Evolutionary conservation across 345 rosid species (phyloP), one percentile per base, ranked within the genome.

Genomic region (Populus simonii): DNA sequence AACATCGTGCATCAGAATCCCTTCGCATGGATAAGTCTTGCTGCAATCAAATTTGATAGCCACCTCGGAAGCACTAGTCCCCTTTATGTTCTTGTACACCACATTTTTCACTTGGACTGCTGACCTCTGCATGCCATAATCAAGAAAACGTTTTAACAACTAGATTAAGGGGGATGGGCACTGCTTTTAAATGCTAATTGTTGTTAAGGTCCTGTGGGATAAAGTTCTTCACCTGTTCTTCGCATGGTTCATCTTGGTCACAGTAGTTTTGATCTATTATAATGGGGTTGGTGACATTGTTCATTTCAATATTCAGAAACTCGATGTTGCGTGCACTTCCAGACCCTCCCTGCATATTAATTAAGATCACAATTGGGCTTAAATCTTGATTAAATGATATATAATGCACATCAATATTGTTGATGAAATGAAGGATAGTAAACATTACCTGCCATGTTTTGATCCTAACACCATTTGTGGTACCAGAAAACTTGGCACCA

Each of bases 201-300:
- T 57, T 57, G 63, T 59, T 25, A n/a, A n/a, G 63, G 4, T 59
- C 63, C 29, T n/a, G 29, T 10, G n/a, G 29, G 63, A 3, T 59
- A n/a, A 25, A 59, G 63, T 59, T 22, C 29, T 36, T 47, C 20
- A 91, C 98, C 88, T 90, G 85, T 71, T 87, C 51, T 74, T 87
- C 81, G 92, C 99, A 95, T 0, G 93, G 87, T 69, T 86, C 68
- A 41, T 78, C 72, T 72, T 90, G 90, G 85, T 95, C 98, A 76
- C 99, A 93, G 76, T 95, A 95, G 76, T 86, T 72, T 51, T 95
- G 99, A 71, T 93, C 93, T 69, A 95, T 89, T 36, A 95, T 91
- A 53, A 95, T 95, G 16, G 99, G 98, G 81, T 95, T 88, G 74
- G 71, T 79, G 49, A 95, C 99, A 25, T 93, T 88, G 2, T 81